A percentile compares a stretch with the other conserved stretches of the same genome.
These are phyloP conservation scores for Tetradesmus obliquus DNA, from an alignment of 139 green algal species.

Conservation along the genomic window DNA sequence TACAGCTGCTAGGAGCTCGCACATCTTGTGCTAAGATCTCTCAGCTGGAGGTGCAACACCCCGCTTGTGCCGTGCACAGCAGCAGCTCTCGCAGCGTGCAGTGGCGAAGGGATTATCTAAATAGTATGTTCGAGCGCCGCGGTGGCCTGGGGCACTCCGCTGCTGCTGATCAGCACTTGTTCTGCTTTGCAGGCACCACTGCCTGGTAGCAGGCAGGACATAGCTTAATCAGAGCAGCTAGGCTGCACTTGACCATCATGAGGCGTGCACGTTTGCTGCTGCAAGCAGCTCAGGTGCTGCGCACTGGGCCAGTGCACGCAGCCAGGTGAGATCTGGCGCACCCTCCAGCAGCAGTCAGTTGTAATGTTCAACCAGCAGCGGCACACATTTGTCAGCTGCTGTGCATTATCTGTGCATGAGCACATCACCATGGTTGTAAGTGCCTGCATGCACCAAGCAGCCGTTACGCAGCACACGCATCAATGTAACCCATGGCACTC, in stretches of 20 bases:
- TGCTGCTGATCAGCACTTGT: neutral
- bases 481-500: neutral
- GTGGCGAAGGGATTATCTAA: neutral
- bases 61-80: neutral
- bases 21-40: neutral
- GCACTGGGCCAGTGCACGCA: neutral
- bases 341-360: neutral
- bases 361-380: neutral
- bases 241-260: neutral
- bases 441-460: neutral
- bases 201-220: neutral
- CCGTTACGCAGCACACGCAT: no score
- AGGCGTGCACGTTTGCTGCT: neutral
- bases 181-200: neutral
- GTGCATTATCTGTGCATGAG: neutral
- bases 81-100: neutral
- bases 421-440: neutral
- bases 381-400: neutral
- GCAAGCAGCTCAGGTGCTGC: neutral
- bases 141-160: neutral
- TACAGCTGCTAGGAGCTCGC: no score
- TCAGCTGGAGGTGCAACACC: neutral
- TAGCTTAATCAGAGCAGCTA: slow-evolving; percentile 7
- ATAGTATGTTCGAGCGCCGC: no score
- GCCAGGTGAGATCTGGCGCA: neutral